phyloP scores from a whole-genome alignment of 2,329 filamentous ascomycete species.

The Sporothrix mexicana region DNA sequence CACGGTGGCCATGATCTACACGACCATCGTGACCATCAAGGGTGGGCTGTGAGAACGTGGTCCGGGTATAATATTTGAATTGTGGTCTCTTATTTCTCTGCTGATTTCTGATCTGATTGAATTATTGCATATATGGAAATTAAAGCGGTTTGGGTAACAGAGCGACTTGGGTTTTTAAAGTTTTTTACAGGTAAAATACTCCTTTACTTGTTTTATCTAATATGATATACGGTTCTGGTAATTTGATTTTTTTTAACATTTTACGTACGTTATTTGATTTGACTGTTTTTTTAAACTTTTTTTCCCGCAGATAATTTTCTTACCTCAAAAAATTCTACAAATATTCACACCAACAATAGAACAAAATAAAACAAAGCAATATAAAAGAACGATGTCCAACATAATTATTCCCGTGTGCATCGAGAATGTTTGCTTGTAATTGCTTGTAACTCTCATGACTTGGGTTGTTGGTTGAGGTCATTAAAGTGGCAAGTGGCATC shows the following conservation, averaged over 20 bases:
- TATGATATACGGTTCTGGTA: neutral
- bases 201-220: neutral
- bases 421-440: neutral
- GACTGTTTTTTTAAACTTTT: neutral
- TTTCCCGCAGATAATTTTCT: neutral
- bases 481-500: slow-evolving; percentile 7
- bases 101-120: neutral
- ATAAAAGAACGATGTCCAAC: neutral
- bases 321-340: neutral
- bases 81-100: neutral
- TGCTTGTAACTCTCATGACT: no score
- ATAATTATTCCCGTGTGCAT: no score
- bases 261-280: no score
- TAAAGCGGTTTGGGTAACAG: neutral
- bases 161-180: neutral
- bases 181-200: no score
- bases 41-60: slow-evolving; percentile 18
- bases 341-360: neutral
- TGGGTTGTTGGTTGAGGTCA: neutral
- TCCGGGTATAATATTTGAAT: neutral
- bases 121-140: neutral
- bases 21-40: slow-evolving; percentile 63
- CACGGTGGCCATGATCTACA: slow-evolving; percentile 69
- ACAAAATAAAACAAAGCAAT: neutral
- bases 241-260: no score